Evolutionary conservation across 345 rosid species (phyloP).

Genomic region (Lenwebbia sp.): DNA sequence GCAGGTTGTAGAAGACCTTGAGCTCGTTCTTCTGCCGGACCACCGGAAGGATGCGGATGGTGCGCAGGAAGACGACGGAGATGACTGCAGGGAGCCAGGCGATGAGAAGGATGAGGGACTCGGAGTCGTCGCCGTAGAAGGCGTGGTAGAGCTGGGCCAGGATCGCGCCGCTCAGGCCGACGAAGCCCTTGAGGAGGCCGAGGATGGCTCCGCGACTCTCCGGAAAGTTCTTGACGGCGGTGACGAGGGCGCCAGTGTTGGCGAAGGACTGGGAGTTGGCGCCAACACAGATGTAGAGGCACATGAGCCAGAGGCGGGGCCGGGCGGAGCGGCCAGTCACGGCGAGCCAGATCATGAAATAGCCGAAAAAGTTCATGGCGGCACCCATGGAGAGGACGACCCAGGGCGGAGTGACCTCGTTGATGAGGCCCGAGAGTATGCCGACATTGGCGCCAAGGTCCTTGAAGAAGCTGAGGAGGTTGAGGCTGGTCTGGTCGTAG

Average conservation of each 20-base stretch:
- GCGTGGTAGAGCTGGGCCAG: constrained; percentile 20
- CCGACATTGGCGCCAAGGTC: constrained; percentile 27
- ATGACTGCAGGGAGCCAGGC: constrained; percentile 27
- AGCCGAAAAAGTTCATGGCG: constrained; percentile 24
- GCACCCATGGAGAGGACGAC: constrained; percentile 20
- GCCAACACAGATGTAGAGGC: constrained; percentile 21
- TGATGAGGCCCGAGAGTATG: constrained; percentile 11
- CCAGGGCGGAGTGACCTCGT: constrained; percentile 28
- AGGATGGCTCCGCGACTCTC: constrained; percentile 20
- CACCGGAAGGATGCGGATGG: constrained; percentile 10
- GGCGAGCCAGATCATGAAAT: constrained; percentile 29
- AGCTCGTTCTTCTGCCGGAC: constrained; percentile 17
- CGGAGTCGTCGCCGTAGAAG: constrained; percentile 21
- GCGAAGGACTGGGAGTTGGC: constrained; percentile 22
- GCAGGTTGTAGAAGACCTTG: constrained; percentile 13
- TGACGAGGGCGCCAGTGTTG: constrained; percentile 22
- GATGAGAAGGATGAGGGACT: constrained; percentile 18
- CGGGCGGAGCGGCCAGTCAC: constrained; percentile 11
- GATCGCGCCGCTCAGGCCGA: constrained; percentile 26
- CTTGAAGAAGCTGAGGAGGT: constrained; percentile 20
- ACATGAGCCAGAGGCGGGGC: constrained; percentile 22
- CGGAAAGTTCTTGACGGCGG: constrained; percentile 20
- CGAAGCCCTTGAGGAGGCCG: constrained; percentile 21
- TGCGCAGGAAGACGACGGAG: constrained; percentile 18
- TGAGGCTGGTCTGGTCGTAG: constrained; percentile 12